Evolutionary conservation across 2,329 filamentous ascomycete species (phyloP).

Genomic region (Ophiostoma fasciatum): DNA sequence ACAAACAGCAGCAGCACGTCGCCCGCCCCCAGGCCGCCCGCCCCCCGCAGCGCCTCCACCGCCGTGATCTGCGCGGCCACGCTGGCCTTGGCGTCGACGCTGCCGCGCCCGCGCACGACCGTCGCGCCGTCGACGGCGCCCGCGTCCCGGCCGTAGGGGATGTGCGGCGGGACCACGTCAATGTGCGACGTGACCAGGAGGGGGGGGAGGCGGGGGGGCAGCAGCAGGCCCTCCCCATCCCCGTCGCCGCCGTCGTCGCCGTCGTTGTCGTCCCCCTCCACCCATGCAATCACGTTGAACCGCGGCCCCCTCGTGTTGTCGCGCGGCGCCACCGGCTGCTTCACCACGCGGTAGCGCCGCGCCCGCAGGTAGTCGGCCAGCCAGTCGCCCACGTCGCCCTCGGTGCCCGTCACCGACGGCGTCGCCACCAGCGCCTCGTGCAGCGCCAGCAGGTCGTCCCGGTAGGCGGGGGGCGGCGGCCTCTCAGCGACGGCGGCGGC

Average conservation of each 20-base stretch:
- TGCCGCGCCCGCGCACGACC: slow-evolving; percentile 56
- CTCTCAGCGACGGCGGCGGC: too few relatives aligned
- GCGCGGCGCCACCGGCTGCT: slow-evolving; percentile 24
- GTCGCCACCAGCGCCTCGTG: slow-evolving; percentile 64
- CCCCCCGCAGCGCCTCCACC: slow-evolving; percentile 36
- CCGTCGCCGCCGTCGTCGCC: slow-evolving; percentile 16
- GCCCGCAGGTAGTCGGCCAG: slow-evolving; percentile 49
- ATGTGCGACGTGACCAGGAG: slow-evolving; percentile 69
- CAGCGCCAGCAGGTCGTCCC: slow-evolving; percentile 47
- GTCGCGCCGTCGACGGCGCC: slow-evolving; percentile 26
- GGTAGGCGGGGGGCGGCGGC: slow-evolving; percentile 20
- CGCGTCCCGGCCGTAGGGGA: slow-evolving; percentile 46
- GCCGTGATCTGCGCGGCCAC: slow-evolving; percentile 64
- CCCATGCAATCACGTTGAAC: slow-evolving; percentile 67
- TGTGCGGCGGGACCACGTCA: slow-evolving; percentile 60
- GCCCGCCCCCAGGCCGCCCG: slow-evolving; percentile 18
- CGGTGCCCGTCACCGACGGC: slow-evolving; percentile 55
- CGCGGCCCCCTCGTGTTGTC: slow-evolving; percentile 24
- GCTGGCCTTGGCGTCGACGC: slow-evolving; percentile 55
- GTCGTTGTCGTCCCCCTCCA: slow-evolving; percentile 25
- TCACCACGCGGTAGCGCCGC: slow-evolving; percentile 27
- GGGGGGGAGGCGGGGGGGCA: slow-evolving; percentile 26
- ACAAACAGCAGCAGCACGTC: slow-evolving; percentile 51
- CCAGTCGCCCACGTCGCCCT: slow-evolving; percentile 53
- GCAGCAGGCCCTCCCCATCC: too few relatives aligned